Conservation (phyloP, 805 yeast species). For the Pichia phayaonensis region DNA sequence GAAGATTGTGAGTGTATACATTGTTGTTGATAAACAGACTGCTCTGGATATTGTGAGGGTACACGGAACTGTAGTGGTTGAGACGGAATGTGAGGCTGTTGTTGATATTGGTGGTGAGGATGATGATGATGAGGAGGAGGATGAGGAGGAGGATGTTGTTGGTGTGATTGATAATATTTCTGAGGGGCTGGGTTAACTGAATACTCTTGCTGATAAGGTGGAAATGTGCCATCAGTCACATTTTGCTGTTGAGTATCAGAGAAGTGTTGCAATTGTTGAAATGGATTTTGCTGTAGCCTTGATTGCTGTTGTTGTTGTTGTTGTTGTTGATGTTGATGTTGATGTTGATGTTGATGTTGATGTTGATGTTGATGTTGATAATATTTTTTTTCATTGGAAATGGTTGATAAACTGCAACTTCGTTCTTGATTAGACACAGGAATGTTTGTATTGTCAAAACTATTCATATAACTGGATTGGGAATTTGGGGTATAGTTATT, state of each 20-base stretch:
- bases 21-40: neutral
- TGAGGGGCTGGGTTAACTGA: neutral
- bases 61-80: neutral
- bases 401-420: neutral
- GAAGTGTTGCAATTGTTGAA: neutral
- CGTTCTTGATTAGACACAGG: neutral
- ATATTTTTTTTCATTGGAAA: neutral
- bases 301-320: too few species aligned
- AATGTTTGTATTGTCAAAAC: neutral
- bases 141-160: neutral
- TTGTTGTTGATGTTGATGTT: too few species aligned
- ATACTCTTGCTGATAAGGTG: neutral
- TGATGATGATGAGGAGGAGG: slow-evolving; percentile 1
- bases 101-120: neutral
- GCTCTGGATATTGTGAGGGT: neutral
- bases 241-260: neutral
- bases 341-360: too few species aligned
- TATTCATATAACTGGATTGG: neutral
- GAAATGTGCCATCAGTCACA: neutral
- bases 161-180: neutral
- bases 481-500: neutral
- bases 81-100: neutral
- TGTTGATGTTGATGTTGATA: neutral
- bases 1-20: neutral
- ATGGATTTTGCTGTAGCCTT: neutral